These are phyloP conservation scores for Fusarium gaditjirri DNA, from an alignment of 2,329 filamentous ascomycete genomes.

Conservation along the genomic window DNA sequence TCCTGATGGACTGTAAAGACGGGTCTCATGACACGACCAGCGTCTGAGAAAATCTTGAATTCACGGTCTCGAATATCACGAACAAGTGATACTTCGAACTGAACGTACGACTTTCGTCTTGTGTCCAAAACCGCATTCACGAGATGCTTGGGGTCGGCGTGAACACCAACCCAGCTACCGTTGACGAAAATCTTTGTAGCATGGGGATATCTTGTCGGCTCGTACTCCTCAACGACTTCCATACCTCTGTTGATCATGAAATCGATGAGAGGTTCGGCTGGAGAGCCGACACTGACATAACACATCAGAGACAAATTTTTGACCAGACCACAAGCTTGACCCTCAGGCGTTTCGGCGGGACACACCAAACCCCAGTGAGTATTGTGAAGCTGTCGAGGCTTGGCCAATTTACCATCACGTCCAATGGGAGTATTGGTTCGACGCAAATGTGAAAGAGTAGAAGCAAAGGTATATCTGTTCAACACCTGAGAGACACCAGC, in stretches of 20 bases:
- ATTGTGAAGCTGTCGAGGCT: constrained; percentile 92
- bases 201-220: constrained; percentile 83
- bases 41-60: constrained; percentile 98
- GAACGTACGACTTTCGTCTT: constrained; percentile 83
- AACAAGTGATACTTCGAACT: constrained; percentile 92
- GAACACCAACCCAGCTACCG: constrained; percentile 96
- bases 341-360: constrained; percentile 96
- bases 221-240: constrained; percentile 96
- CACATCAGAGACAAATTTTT: constrained; percentile 99
- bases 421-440: constrained; percentile 97
- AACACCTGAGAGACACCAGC: constrained; percentile 98
- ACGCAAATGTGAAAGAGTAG: constrained; percentile 94
- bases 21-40: constrained; percentile 92
- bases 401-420: constrained; percentile 97
- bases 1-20: constrained; percentile 95
- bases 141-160: constrained; percentile 86
- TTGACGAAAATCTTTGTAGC: constrained; percentile 99
- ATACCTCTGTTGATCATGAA: constrained; percentile 91
- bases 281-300: constrained; percentile 95
- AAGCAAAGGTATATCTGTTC: constrained; percentile 97
- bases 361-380: constrained; percentile 99
- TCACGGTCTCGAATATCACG: constrained; percentile 96
- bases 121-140: constrained; percentile 82
- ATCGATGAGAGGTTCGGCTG: constrained; percentile 88
- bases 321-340: constrained; percentile 96